Evolutionary conservation across 176 grass and related monocot genomes (phyloP), one percentile per base, ranked within the genome.

Genomic region (Paspalum notatum): DNA sequence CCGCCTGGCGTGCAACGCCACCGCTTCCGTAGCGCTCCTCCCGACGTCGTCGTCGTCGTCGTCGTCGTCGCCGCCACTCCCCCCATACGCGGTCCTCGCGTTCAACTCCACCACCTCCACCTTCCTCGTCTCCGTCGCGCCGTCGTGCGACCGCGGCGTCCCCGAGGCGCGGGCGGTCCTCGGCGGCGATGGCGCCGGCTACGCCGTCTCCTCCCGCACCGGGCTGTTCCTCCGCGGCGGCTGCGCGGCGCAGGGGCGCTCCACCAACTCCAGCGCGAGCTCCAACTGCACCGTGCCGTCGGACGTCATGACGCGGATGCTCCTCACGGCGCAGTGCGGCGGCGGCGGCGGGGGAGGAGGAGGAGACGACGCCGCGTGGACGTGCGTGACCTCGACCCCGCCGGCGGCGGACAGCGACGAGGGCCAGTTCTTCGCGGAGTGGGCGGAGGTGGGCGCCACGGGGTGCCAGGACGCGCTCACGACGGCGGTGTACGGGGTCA

Each of bases 81-180:
- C n/a, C n/a, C n/a, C n/a, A n/a, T 89, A 89, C 65, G 52, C 72
- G 1, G 0, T 97, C 8, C 0, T 24, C 0, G 38, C n/a, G 24
- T 74, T 93, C 83, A 72, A 80, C 69, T 1, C 48, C 5, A 15
- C 15, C 16, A 0, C 24, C 21, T 81, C 80, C 22, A 73, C 83
- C 17, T 44, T 92, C 25, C 0, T 53, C 11, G 32, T 92, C 9
- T 6, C 74, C 27, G 20, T 98, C 26, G 2, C 14, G 4, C 7
- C 84, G 0, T 67, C 53, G 9, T 98, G 95, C 73, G 14, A 27
- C 80, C 89, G 95, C 32, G 8, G 24, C n/a, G 45, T 91, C 8
- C 0, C 2, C 4, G 24, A 12, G 3, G 53, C 80, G 11, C 5
- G 0, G 9, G 22, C 7, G 1, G 11, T 7, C 7, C 85, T 98